Conservation (phyloP, 2,329 filamentous ascomycete species). For the Chaetomium sp. region DNA sequence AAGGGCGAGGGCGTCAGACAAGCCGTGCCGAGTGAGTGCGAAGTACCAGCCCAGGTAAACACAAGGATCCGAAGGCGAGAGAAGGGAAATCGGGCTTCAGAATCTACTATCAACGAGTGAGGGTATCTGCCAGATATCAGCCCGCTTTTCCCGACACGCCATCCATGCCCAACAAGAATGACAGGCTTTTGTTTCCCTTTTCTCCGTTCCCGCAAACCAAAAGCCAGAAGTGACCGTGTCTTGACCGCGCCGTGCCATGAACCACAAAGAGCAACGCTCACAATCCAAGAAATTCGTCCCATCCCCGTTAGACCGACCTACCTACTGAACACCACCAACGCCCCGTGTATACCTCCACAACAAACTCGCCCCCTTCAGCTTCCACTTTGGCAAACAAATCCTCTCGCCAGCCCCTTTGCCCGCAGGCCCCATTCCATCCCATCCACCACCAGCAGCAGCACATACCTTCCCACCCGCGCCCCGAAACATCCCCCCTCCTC, state of each 20-base stretch:
- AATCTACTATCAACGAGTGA: conserved; percentile 16
- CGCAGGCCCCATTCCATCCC: background rate
- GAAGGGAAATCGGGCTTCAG: background rate
- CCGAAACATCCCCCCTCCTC: background rate
- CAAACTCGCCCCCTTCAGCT: conserved; percentile 38
- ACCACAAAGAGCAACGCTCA: background rate
- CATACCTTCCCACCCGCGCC: conserved; percentile 4
- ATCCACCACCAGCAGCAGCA: background rate
- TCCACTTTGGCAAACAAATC: conserved; percentile 27
- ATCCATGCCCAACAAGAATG: background rate
- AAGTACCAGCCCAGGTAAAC: background rate
- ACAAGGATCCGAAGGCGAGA: background rate
- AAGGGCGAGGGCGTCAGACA: background rate
- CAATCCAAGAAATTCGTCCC: background rate
- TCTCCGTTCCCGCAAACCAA: background rate
- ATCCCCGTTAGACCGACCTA: background rate
- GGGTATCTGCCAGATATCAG: conserved; percentile 19
- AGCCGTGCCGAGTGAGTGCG: background rate
- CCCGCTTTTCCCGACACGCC: background rate
- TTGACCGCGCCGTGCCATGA: conserved; percentile 6
- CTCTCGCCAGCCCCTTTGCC: conserved; percentile 14
- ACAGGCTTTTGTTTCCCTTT: conserved; percentile 13
- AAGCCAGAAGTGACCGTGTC: conserved; percentile 19
- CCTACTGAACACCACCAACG: conserved; percentile 8
- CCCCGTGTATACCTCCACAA: conserved; percentile 38